These are phyloP conservation scores for Amanita pseudoporphyria DNA, from an alignment of 768 basidiomycete species.

Conservation along the genomic window DNA sequence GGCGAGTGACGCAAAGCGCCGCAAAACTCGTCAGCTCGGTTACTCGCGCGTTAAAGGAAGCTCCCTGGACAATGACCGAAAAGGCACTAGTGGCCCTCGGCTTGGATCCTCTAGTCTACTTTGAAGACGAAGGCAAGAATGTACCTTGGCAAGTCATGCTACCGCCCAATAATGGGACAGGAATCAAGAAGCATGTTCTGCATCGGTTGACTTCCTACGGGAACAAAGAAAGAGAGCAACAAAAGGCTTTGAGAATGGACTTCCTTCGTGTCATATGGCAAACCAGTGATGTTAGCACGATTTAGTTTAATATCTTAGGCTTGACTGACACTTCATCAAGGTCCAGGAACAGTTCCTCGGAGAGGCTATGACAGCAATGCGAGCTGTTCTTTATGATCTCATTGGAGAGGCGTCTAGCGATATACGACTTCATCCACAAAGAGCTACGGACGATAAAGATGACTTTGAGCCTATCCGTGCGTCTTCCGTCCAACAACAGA, in stretches of 20 bases:
- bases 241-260: conserved; percentile 20
- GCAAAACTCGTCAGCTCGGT: conserved; percentile 35
- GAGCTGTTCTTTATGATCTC: conserved; percentile 30
- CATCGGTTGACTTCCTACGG: conserved; percentile 19
- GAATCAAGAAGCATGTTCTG: conserved; percentile 53
- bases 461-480: conserved; percentile 48
- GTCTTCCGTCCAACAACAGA: conserved; percentile 20
- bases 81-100: conserved; percentile 54
- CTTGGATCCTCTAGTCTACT: conserved; percentile 54
- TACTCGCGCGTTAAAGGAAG: conserved; percentile 28
- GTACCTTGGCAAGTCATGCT: conserved; percentile 35
- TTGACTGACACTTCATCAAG: neutral
- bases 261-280: conserved; percentile 60
- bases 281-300: conserved; percentile 49
- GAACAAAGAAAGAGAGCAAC: conserved; percentile 7
- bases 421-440: conserved; percentile 13
- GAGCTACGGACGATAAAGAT: conserved; percentile 37
- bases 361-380: conserved; percentile 21
- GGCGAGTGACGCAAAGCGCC: conserved; percentile 53
- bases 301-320: neutral
- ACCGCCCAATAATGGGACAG: conserved; percentile 36
- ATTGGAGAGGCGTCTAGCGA: conserved; percentile 18
- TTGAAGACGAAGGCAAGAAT: conserved; percentile 19
- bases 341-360: conserved; percentile 7
- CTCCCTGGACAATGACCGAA: conserved; percentile 52